These are phyloP conservation scores for Excoecaria agallocha DNA, from an alignment of 345 rosid genomes.

Conservation along the genomic window DNA sequence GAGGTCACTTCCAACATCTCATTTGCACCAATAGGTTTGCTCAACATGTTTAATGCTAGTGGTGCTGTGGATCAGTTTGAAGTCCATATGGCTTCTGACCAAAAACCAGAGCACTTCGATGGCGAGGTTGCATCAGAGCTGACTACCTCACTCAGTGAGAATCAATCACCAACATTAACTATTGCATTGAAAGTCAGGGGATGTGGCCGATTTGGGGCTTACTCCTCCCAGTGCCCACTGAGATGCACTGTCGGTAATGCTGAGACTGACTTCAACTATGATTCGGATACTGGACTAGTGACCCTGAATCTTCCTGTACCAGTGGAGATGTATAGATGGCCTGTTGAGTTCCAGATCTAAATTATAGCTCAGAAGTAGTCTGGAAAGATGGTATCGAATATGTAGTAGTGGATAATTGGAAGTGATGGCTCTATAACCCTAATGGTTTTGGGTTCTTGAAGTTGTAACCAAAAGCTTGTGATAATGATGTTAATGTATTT, in stretches of 20 bases:
- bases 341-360: conserved; percentile 61
- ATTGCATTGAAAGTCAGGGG: conserved; percentile 64
- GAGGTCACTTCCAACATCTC: conserved; percentile 55
- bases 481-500: too few relatives aligned
- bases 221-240: conserved; percentile 65
- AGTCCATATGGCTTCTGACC: conserved; percentile 33
- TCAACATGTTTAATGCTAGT: conserved; percentile 82
- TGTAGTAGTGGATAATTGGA: neutral
- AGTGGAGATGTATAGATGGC: conserved; percentile 79
- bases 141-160: conserved; percentile 39
- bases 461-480: too few relatives aligned
- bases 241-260: conserved; percentile 55
- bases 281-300: conserved; percentile 54
- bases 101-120: conserved; percentile 43
- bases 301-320: conserved; percentile 57
- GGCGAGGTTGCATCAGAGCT: conserved; percentile 51
- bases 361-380: neutral
- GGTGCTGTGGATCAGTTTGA: conserved; percentile 69
- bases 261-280: conserved; percentile 53
- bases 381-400: neutral
- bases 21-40: conserved; percentile 82
- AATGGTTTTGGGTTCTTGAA: neutral
- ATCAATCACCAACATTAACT: conserved; percentile 47
- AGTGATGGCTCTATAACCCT: neutral
- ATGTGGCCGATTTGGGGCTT: conserved; percentile 69